phyloP scores from a whole-genome alignment of 208 protist genomes.

The Trypanosoma melophagium region DNA sequence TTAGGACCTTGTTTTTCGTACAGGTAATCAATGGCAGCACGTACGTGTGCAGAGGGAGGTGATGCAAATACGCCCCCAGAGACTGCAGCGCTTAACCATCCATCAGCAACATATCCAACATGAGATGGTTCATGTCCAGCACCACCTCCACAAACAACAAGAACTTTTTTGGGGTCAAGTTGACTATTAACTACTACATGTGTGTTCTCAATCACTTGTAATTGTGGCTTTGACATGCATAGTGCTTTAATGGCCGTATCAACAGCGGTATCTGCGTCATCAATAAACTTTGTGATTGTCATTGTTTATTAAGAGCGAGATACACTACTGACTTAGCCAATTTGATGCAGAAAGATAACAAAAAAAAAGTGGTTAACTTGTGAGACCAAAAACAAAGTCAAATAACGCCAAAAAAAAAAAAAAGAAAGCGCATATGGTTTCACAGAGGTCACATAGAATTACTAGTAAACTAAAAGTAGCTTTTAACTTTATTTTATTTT shows the following conservation, averaged over 20 bases:
- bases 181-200: slow-evolving; percentile 43
- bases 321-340: not conserved
- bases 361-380: not conserved
- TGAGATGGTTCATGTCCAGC: slow-evolving; percentile 90
- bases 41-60: slow-evolving; percentile 62
- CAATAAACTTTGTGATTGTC: slow-evolving; percentile 51
- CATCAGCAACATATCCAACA: slow-evolving; percentile 76
- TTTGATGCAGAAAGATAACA: not conserved
- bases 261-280: slow-evolving; percentile 41
- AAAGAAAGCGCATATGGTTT: not conserved
- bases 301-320: not conserved
- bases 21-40: slow-evolving; percentile 78
- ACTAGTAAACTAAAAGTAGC: no score
- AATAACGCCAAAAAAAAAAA: not conserved
- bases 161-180: slow-evolving; percentile 54
- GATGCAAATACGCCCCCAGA: slow-evolving; percentile 89
- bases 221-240: slow-evolving; percentile 35
- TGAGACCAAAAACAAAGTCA: not conserved
- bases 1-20: slow-evolving; percentile 38
- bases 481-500: not conserved
- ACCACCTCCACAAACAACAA: slow-evolving; percentile 85
- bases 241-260: slow-evolving; percentile 37
- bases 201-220: slow-evolving; percentile 45
- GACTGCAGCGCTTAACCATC: slow-evolving; percentile 91
- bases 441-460: not conserved